phyloP scores from a whole-genome alignment of 169 alveolate species.

The Eimeria acervulina region DNA sequence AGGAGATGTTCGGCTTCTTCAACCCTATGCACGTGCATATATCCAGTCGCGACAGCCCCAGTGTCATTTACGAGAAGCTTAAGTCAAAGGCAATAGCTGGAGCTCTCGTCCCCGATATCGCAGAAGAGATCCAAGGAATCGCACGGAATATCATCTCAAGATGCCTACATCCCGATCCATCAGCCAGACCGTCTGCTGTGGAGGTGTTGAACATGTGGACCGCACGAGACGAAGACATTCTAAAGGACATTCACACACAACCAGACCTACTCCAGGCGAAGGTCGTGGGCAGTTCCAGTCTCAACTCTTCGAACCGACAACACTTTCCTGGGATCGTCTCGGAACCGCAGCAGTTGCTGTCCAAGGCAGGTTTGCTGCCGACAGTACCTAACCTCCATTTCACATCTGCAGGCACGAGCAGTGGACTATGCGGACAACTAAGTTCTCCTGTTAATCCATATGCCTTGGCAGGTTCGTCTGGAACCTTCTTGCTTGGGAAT shows the following conservation, averaged over 20 bases:
- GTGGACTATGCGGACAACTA: neutral
- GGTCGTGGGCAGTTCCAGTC: neutral
- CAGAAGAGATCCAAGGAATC: slow-evolving; percentile 83
- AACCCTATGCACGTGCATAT: slow-evolving; percentile 80
- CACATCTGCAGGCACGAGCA: neutral
- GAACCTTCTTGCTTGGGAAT: slow-evolving; percentile 8
- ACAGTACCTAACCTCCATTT: neutral
- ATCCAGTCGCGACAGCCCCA: slow-evolving; percentile 72
- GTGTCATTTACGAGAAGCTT: slow-evolving; percentile 68
- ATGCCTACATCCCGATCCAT: slow-evolving; percentile 89
- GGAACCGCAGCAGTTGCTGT: neutral
- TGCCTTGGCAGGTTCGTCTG: neutral
- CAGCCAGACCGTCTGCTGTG: slow-evolving; percentile 90
- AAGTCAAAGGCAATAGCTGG: slow-evolving; percentile 82
- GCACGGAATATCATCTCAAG: slow-evolving; percentile 88
- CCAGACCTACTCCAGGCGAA: neutral
- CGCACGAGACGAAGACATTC: slow-evolving; percentile 87
- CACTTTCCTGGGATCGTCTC: neutral
- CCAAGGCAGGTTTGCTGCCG: neutral
- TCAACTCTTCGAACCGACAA: neutral
- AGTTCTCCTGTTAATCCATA: neutral
- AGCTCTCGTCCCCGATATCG: slow-evolving; percentile 79
- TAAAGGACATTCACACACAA: slow-evolving; percentile 79
- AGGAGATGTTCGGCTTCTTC: slow-evolving; percentile 89
- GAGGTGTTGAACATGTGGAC: slow-evolving; percentile 87